Conservation (phyloP, 257 asterid genomes). For the Solanum sejunctum region DNA sequence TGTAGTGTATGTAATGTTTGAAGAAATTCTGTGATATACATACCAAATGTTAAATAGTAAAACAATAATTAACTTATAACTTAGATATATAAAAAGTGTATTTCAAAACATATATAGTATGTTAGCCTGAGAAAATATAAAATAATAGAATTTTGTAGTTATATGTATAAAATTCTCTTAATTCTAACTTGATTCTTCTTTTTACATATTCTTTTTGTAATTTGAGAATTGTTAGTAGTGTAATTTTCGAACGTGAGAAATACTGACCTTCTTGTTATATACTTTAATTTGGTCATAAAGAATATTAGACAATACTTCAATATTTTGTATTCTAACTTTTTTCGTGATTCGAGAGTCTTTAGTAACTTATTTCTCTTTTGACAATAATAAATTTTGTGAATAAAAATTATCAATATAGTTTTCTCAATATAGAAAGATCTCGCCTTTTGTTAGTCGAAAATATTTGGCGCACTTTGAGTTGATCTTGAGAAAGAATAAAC, state of each 20-base stretch:
- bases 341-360: background rate
- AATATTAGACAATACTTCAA: background rate
- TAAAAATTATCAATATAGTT: background rate
- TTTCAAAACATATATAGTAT: background rate
- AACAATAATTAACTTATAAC: background rate
- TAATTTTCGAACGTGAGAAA: background rate
- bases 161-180: background rate
- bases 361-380: too few relatives aligned
- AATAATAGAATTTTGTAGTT: background rate
- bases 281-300: background rate
- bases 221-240: too few relatives aligned
- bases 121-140: background rate
- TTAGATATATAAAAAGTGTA: background rate
- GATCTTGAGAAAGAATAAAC: background rate
- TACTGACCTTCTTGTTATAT: background rate
- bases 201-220: background rate
- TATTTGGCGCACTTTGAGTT: background rate
- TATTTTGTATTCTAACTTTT: background rate
- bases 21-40: background rate
- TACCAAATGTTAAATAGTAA: background rate
- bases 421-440: background rate
- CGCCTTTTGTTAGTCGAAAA: accelerated
- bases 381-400: background rate
- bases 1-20: too few relatives aligned
- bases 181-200: too few relatives aligned